A percentile compares a stretch with the other conserved stretches of the same genome.
phyloP scores from a whole-genome alignment of 306 rosid species.

The peach (Prunus persica) region Prunus_persica_NCBIv2 NC_034010.1:28298001-28298500 shows the following conservation, averaged over 20 bases:
- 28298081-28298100: background rate
- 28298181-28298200: slow-evolving; percentile 25
- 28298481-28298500: slow-evolving; percentile 14
- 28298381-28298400: slow-evolving; percentile 3
- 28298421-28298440: slow-evolving; percentile 7
- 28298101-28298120: background rate
- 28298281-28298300: background rate
- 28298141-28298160: background rate
- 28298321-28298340: background rate
- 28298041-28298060: slow-evolving; percentile 49
- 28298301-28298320: background rate
- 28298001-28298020: slow-evolving; percentile 2
- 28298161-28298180: slow-evolving; percentile 16
- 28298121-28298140: background rate
- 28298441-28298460: background rate
- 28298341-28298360: background rate
- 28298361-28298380: background rate
- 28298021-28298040: slow-evolving; percentile 44
- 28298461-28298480: slow-evolving; percentile 3
- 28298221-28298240: background rate
- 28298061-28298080: slow-evolving; percentile 5
- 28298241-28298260: slow-evolving; percentile 9
- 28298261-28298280: slow-evolving; percentile 13
- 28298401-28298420: slow-evolving; percentile 9
- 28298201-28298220: slow-evolving; percentile 35